Conservation (phyloP, 2,329 filamentous ascomycete species). For the Gliomastix tumulicola region DNA sequence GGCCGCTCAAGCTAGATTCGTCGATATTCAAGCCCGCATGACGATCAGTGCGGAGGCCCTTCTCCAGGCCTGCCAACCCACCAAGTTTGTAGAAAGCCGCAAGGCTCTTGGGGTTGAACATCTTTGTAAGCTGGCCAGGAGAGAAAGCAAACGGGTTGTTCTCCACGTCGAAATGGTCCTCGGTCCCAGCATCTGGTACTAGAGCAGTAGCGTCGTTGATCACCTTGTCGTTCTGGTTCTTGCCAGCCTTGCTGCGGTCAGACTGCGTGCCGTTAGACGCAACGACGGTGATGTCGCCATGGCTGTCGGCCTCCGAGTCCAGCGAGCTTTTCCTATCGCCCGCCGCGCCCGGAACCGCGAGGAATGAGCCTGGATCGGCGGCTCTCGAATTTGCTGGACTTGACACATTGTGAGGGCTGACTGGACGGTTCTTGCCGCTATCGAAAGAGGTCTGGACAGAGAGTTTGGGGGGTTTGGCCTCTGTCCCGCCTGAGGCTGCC, state of each 20-base stretch:
- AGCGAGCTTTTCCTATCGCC: slow-evolving; percentile 63
- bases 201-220: slow-evolving; percentile 63
- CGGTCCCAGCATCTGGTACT: slow-evolving; percentile 67
- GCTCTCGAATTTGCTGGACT: slow-evolving; percentile 41
- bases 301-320: slow-evolving; percentile 60
- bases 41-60: slow-evolving; percentile 67
- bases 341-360: slow-evolving; percentile 53
- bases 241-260: slow-evolving; percentile 27
- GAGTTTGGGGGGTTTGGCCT: slow-evolving; percentile 33
- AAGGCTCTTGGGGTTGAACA: slow-evolving; percentile 84
- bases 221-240: slow-evolving; percentile 44
- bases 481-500: no score
- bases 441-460: slow-evolving; percentile 56
- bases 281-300: slow-evolving; percentile 55
- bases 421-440: slow-evolving; percentile 58
- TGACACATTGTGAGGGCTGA: slow-evolving; percentile 67
- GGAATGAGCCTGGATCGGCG: slow-evolving; percentile 44
- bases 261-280: slow-evolving; percentile 34
- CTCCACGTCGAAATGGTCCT: slow-evolving; percentile 67
- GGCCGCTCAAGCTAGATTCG: slow-evolving; percentile 59
- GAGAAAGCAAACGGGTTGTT: slow-evolving; percentile 83
- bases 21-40: slow-evolving; percentile 70
- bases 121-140: slow-evolving; percentile 76
- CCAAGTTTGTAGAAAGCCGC: slow-evolving; percentile 76
- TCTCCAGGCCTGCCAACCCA: slow-evolving; percentile 70